Conservation (phyloP, 768 basidiomycete genomes). For the Calocybe gangraenosa region DNA sequence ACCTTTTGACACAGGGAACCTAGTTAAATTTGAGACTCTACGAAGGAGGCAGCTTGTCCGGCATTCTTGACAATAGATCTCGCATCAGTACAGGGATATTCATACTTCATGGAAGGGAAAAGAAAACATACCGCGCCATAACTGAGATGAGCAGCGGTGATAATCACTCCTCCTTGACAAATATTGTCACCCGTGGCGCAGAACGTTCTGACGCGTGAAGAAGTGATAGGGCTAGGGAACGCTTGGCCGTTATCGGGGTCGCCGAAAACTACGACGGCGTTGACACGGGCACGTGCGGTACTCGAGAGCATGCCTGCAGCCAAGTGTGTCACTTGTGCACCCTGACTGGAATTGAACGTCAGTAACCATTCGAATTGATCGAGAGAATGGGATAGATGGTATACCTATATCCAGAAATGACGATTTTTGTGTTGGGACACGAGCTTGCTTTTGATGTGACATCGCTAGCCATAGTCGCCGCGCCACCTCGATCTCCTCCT, state of each 20-base stretch:
- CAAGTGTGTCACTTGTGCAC: constrained; percentile 33
- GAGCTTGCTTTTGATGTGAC: constrained; percentile 23
- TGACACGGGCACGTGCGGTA: constrained; percentile 16
- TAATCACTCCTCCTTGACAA: constrained; percentile 16
- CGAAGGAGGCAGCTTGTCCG: too few relatives aligned
- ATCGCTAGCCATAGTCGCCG: constrained; percentile 29
- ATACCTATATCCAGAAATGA: constrained; percentile 32
- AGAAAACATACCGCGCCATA: constrained; percentile 19
- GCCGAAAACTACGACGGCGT: constrained; percentile 20
- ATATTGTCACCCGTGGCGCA: constrained; percentile 20
- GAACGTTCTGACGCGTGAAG: constrained; percentile 15
- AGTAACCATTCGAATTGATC: constrained; percentile 1
- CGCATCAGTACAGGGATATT: too few relatives aligned
- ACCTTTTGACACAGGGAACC: too few relatives aligned
- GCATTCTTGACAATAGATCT: too few relatives aligned
- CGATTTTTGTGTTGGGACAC: constrained; percentile 29
- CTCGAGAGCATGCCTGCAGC: constrained; percentile 30
- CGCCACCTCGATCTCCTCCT: constrained; percentile 31
- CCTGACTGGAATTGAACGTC: constrained; percentile 19
- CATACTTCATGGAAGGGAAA: too few relatives aligned
- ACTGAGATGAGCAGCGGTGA: constrained; percentile 18
- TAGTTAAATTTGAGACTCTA: too few relatives aligned
- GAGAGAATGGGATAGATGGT: not conserved
- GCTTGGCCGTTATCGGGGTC: constrained; percentile 20
- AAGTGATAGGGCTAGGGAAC: constrained; percentile 16